phyloP scores from a whole-genome alignment of 306 rosid genomes.

The cucumber (Cucumis sativus) region Cucumber_9930_V3 NC_026657.2:39278001-39278500 shows the following conservation, averaged over 20 bases:
- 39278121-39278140: slow-evolving; percentile 74
- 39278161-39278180: slow-evolving; percentile 80
- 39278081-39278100: slow-evolving; percentile 93
- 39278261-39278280: neutral
- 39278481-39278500: neutral
- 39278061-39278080: slow-evolving; percentile 18
- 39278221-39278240: neutral
- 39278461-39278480: neutral
- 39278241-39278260: neutral
- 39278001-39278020: no score
- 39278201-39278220: slow-evolving; percentile 8
- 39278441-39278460: neutral
- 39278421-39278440: slow-evolving; percentile 58
- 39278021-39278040: neutral
- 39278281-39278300: neutral
- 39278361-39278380: slow-evolving; percentile 62
- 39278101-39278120: slow-evolving; percentile 80
- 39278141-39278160: slow-evolving; percentile 70
- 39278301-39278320: slow-evolving; percentile 21
- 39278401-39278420: slow-evolving; percentile 48
- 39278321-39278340: slow-evolving; percentile 88
- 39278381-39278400: slow-evolving; percentile 77
- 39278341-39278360: slow-evolving; percentile 41
- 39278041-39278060: neutral
- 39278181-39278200: slow-evolving; percentile 79